Evolutionary conservation across 805 yeast genomes (phyloP), one percentile per base, ranked within the genome.

Genomic region (Ogataea trehaloabstinens): DNA sequence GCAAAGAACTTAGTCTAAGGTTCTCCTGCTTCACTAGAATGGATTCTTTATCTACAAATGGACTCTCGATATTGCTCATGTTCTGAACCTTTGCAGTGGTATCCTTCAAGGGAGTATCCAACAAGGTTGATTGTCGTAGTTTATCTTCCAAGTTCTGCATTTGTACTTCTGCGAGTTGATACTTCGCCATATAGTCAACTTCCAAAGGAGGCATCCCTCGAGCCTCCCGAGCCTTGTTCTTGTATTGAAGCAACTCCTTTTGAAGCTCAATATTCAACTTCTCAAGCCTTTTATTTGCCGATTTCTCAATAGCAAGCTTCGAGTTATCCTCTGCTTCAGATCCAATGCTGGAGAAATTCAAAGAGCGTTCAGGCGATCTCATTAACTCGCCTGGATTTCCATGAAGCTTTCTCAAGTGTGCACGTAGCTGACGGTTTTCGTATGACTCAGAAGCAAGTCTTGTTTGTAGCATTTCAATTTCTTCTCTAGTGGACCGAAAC

Each of bases 401-500:
- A 13, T 41, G 60, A 20, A 71, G 36, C 29, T 64, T 69, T 22
- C 64, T 63, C 4, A 76, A 37, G 31, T 69, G 70, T 10, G 73
- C 70, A 31, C 61, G 67, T 44, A 69, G 53, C 35, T 63, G 74
- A 51, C 74, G 78, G 42, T 71, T 75, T 38, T 78, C 83, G 45
- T 76, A 75, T 5, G 80, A 69, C 35, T 79, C 82, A n/a, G 82
- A 70, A 2, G 83, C 81, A n/a, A 80, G 56, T 49, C 85, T 70
- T 2, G 81, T 74, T 47, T 81, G 83, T 11, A 85, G 59, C 49
- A 82, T 63, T 22, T 72, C 70, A 36, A 82, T 52, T 42, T 82
- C 87, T 31, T 82, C 78, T 18, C 68, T 63, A 31, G 82, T 56
- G 42, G 41, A 34, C 21, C 37, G 38, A 27, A 37, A 20, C 24